phyloP scores from a whole-genome alignment of 2,329 filamentous ascomycete genomes.

The Colletotrichum lupini region DNA sequence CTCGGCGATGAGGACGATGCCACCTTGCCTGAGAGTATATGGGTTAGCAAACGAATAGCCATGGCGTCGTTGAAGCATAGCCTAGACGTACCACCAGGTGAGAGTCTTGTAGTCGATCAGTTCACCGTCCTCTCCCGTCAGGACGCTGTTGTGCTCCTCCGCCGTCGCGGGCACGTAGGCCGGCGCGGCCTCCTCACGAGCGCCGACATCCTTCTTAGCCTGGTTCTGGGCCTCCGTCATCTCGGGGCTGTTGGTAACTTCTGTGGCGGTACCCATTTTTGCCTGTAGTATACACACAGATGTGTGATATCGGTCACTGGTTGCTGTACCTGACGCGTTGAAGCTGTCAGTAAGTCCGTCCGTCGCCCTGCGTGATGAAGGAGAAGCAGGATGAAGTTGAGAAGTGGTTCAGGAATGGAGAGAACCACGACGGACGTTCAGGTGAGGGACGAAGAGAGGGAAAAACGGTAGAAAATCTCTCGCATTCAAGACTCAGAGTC shows the following conservation, averaged over 20 bases:
- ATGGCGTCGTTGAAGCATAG: too few species aligned
- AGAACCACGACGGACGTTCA: slow-evolving; percentile 3
- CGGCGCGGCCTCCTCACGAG: slow-evolving; percentile 13
- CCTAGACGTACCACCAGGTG: slow-evolving; percentile 49
- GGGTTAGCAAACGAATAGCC: not conserved
- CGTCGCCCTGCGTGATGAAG: not conserved
- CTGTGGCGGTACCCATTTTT: not conserved
- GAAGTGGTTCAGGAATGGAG: not conserved
- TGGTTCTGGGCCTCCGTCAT: slow-evolving; percentile 22
- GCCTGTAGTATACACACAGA: not conserved
- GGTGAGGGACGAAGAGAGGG: not conserved
- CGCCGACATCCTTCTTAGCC: slow-evolving; percentile 7
- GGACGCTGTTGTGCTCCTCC: slow-evolving; percentile 27
- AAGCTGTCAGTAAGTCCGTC: not conserved
- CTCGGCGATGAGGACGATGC: slow-evolving; percentile 55
- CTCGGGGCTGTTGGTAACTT: slow-evolving; percentile 6
- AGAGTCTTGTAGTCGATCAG: slow-evolving; percentile 50
- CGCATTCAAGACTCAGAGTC: not conserved
- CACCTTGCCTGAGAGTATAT: slow-evolving; percentile 51
- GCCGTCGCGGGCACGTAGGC: slow-evolving; percentile 14
- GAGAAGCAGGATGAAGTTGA: not conserved
- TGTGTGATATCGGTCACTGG: not conserved
- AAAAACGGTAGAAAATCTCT: slow-evolving; percentile 11
- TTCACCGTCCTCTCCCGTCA: slow-evolving; percentile 29
- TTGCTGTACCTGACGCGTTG: not conserved